Evolutionary conservation across 2,329 filamentous ascomycete genomes (phyloP), one percentile per base, ranked within the genome.

Genomic region (Aspergillus brunneoviolaceus): DNA sequence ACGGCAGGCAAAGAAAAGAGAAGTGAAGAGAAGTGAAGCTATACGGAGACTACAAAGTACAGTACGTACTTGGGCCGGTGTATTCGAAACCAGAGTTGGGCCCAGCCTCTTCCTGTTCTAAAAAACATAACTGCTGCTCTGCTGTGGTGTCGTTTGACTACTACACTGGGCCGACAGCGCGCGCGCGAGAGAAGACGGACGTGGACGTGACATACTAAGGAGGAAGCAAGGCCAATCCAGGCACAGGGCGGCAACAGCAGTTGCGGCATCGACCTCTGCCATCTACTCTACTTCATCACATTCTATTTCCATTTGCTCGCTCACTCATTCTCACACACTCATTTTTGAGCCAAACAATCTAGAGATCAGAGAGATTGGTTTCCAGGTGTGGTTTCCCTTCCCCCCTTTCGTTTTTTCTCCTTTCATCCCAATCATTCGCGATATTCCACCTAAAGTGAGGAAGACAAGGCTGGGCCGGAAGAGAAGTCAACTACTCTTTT

Each of bases 1-100:
- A 35, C 23, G 23, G n/a, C 29, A 52, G 52, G n/a, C 33, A 56
- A 52, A 54, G 16, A 60, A 4, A 23, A 52, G 49, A 48, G 42
- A n/a, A 29, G 29, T 14, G 45, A 61, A 27, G 21, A 57, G 51
- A 50, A 48, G 25, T 33, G 48, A 45, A 53, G 60, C 58, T 67
- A 64, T 59, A 63, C 63, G 60, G 63, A 67, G 57, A 57, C 56
- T 59, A 61, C 52, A 9, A 19, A 45, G 53, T 55, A 52, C 51
- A 29, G 27, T 19, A 39, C 21, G 51, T 62, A 64, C 60, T 64
- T 65, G 63, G 27, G 64, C 60, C 58, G 64, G 61, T 65, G 66
- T 67, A 68, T 68, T 63, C 65, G 63, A 61, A 63, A 60, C 58
- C 50, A 49, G 55, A 50, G 60, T 60, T 65, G 63, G 27, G 58